Percentiles rank a stretch among this genome's conserved stretches.
Evolutionary conservation across 129 eudicot genomes (phyloP).

Genomic region (carrot (Daucus carota)): DH1_v3.0 NC_030387.2:40519001-40519500

Average conservation of each 20-base stretch:
- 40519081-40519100: slow-evolving; percentile 43
- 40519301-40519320: slow-evolving; percentile 57
- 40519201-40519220: slow-evolving; percentile 55
- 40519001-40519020: background rate
- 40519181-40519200: slow-evolving; percentile 55
- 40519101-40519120: slow-evolving; percentile 74
- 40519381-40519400: background rate
- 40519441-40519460: too few species aligned
- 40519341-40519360: background rate
- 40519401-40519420: background rate
- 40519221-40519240: slow-evolving; percentile 62
- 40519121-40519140: slow-evolving; percentile 80
- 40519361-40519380: background rate
- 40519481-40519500: background rate
- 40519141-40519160: slow-evolving; percentile 81
- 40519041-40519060: slow-evolving; percentile 60
- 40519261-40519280: slow-evolving; percentile 61
- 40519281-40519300: slow-evolving; percentile 60
- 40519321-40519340: slow-evolving; percentile 69
- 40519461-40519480: too few species aligned
- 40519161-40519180: slow-evolving; percentile 57
- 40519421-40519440: background rate
- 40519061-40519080: slow-evolving; percentile 76
- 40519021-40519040: background rate
- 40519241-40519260: slow-evolving; percentile 54